phyloP scores from a whole-genome alignment of 225 moss, liverwort and hornwort species.

The Ulota crispa region DNA sequence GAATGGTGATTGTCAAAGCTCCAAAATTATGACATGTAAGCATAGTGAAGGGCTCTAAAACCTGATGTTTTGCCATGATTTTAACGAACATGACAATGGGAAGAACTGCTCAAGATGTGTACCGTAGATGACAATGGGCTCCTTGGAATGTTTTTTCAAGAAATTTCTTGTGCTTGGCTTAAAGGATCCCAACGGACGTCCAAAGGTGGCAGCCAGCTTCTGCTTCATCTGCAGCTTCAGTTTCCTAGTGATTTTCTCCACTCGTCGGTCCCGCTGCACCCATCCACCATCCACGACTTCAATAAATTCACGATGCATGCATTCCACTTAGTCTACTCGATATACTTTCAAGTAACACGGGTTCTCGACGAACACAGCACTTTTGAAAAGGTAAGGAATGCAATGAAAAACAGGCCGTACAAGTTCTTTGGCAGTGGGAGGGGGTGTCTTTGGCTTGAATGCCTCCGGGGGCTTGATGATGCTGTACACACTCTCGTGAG shows the following conservation, averaged over 20 bases:
- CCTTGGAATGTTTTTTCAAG: constrained; percentile 83
- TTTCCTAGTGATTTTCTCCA: constrained; percentile 66
- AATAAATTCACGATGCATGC: not conserved
- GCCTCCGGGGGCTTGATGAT: constrained; percentile 41
- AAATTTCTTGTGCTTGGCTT: constrained; percentile 55
- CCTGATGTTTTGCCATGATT: not conserved
- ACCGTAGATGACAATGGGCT: constrained; percentile 59
- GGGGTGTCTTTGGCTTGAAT: constrained; percentile 46
- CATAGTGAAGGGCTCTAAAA: not conserved
- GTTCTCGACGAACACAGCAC: not conserved
- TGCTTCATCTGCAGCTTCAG: constrained; percentile 56
- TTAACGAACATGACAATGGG: not conserved
- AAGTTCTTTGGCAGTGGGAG: constrained; percentile 35
- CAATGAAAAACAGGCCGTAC: constrained; percentile 1
- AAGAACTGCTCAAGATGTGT: not conserved
- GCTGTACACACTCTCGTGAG: constrained; percentile 46
- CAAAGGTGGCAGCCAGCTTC: constrained; percentile 73
- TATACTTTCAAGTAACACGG: not conserved
- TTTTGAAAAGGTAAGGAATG: not conserved
- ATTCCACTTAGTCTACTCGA: not conserved
- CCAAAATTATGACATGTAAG: not conserved
- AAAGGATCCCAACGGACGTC: constrained; percentile 53
- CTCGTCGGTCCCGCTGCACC: constrained; percentile 63
- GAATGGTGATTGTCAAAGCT: not conserved
- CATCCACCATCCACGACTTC: not conserved